These are phyloP conservation scores for Quercus rubra DNA, from an alignment of 306 rosid genomes.

Conservation along the genomic window DNA sequence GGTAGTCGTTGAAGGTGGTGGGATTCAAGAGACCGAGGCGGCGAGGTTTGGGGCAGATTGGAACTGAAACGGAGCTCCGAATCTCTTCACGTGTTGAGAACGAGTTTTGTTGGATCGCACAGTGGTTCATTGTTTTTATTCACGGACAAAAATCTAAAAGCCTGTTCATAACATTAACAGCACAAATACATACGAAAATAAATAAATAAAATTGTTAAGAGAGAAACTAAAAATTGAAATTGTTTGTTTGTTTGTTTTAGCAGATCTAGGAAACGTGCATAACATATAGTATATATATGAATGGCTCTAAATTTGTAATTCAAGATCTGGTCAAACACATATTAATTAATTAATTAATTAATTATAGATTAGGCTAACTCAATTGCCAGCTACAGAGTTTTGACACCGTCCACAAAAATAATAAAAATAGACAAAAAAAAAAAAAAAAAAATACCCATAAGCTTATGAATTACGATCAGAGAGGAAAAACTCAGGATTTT, in stretches of 20 bases:
- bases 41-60: constrained; percentile 91
- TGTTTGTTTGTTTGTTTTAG: neutral
- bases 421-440: too few relatives aligned
- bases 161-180: constrained; percentile 18
- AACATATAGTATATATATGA: neutral
- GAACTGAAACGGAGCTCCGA: constrained; percentile 25
- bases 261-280: constrained; percentile 25
- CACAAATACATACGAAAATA: neutral
- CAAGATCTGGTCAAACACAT: constrained; percentile 42
- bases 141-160: constrained; percentile 9
- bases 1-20: constrained; percentile 45
- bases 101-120: constrained; percentile 58
- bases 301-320: constrained; percentile 13
- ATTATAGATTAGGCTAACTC: constrained; percentile 3
- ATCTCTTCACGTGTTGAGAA: constrained; percentile 65
- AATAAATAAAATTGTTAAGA: neutral
- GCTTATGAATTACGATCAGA: too few relatives aligned
- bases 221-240: constrained; percentile 3
- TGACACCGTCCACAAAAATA: neutral
- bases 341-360: neutral
- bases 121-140: constrained; percentile 60
- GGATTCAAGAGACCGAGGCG: constrained; percentile 55
- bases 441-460: too few relatives aligned
- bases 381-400: constrained; percentile 20
- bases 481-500: too few relatives aligned